Conservation (phyloP, 306 rosid species). For the Coriaria nepalensis region DNA sequence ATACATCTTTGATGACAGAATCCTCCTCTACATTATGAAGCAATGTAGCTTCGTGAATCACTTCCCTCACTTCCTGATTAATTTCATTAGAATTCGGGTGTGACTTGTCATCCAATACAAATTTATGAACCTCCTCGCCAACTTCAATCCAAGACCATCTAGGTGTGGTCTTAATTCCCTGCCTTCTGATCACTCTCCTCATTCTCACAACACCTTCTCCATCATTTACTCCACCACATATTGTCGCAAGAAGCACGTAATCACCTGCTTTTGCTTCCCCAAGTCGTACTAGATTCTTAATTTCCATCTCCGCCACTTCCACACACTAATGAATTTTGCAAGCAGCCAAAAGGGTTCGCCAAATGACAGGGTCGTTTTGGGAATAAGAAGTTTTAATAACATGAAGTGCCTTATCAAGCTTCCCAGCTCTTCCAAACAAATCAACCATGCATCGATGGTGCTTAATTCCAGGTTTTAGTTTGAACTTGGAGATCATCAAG, state of each 20-base stretch:
- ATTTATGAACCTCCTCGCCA: conserved; percentile 33
- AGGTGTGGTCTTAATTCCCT: conserved; percentile 32
- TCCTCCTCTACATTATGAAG: conserved; percentile 31
- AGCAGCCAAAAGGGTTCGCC: conserved; percentile 47
- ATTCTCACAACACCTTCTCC: conserved; percentile 24
- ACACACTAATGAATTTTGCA: conserved; percentile 41
- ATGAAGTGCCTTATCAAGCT: conserved; percentile 35
- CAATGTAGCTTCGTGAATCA: conserved; percentile 16
- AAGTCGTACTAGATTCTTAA: conserved; percentile 35
- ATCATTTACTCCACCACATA: conserved; percentile 28
- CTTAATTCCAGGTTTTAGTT: conserved; percentile 36
- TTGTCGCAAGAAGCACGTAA: conserved; percentile 34
- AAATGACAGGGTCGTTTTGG: conserved; percentile 32
- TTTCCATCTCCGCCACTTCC: conserved; percentile 37
- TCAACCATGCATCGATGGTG: conserved; percentile 58
- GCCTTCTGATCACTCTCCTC: conserved; percentile 35
- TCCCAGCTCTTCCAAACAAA: conserved; percentile 47
- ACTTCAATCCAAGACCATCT: conserved; percentile 62
- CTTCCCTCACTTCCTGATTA: conserved; percentile 21
- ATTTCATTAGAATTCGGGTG: conserved; percentile 26
- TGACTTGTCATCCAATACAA: conserved; percentile 42
- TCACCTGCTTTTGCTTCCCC: conserved; percentile 43
- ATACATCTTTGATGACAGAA: no score
- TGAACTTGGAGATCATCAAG: conserved; percentile 31
- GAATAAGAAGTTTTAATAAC: conserved; percentile 16